Evolutionary conservation across 495 filamentous ascomycete genomes (phyloP), one percentile per base, ranked within the genome.

Genomic region (Rostrohypoxylon terebratum): DNA sequence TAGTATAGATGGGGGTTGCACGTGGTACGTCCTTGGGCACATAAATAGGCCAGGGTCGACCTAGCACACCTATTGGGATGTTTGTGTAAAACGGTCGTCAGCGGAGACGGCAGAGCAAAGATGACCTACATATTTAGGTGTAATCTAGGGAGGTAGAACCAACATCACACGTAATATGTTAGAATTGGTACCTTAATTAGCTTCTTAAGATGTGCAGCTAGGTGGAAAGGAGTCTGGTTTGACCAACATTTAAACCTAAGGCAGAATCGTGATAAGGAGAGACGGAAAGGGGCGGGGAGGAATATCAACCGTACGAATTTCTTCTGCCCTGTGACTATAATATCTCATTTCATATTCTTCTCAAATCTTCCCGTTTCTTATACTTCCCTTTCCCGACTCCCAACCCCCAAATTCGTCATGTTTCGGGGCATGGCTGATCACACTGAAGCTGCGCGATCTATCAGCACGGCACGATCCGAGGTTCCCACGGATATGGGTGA

Each of bases 131-230:
- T 55, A 58, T 31, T 40, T 40, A 20, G 3, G 11, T 18, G 44
- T 57, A 25, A 33, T 28, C 31, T 62, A 18, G 31, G 25, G 36
- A 48, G 28, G 48, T 53, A 53, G 59, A 53, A 53, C 71, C 61
- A 65, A 68, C 65, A 28, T 21, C 61, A 21, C 51, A 66, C 25
- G 18, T 66, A 59, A 62, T 47, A 50, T 31, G 25, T 69, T 36
- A 65, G 47, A 42, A 28, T 47, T 21, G 50, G 58, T 54, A 58
- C 62, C 55, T 69, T 69, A 66, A 47, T 14, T 62, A 7, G 45
- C 33, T 23, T 66, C 20, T 65, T 62, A 73, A 69, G 61, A 63
- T 53, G 57, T 33, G 34, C 31, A 59, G 66, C 54, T 69, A 16
- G 57, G 50, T 9, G 33, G 25, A 66, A 58, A 58, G 38, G 38